phyloP scores from a whole-genome alignment of 805 yeast species.

The Starmerella bombicola region DNA sequence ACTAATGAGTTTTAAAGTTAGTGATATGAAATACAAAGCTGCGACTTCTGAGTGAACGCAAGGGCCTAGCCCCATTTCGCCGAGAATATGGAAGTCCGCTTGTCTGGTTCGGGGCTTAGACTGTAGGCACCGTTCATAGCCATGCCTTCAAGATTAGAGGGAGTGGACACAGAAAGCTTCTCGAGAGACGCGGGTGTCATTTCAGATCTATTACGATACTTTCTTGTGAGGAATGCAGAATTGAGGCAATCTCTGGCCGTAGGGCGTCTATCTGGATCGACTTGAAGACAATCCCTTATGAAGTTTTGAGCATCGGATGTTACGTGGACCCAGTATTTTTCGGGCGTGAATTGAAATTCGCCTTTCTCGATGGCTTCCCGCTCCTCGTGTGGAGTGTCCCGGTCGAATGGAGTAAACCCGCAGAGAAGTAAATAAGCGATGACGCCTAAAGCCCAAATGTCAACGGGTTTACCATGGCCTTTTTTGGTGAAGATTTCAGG shows the following conservation, averaged over 20 bases:
- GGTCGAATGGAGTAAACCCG: constrained; percentile 69
- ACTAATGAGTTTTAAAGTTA: no score
- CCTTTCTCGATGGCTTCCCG: constrained; percentile 45
- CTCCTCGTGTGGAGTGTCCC: constrained; percentile 59
- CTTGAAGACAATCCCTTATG: constrained; percentile 40
- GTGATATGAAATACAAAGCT: no score
- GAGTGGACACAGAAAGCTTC: constrained; percentile 9
- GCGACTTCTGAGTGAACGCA: no score
- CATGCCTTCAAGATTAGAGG: constrained; percentile 22
- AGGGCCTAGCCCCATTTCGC: constrained; percentile 19
- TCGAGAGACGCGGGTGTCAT: constrained; percentile 27
- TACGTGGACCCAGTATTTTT: constrained; percentile 42
- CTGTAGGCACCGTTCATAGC: constrained; percentile 30
- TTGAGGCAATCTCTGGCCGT: constrained; percentile 35
- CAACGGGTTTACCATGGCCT: constrained; percentile 51
- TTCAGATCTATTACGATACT: constrained; percentile 25
- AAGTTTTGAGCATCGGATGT: constrained; percentile 46
- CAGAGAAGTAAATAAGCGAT: constrained; percentile 55
- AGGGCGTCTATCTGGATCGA: constrained; percentile 37
- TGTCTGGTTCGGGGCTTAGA: constrained; percentile 23
- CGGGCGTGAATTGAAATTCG: constrained; percentile 54
- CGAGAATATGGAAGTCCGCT: constrained; percentile 9
- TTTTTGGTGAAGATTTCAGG: constrained; percentile 48
- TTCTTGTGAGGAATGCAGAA: constrained; percentile 35
- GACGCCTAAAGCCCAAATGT: constrained; percentile 69